Base-by-base conservation (phyloP, 495 filamentous ascomycete species). In the Aspergillus bridgeri region DNA sequence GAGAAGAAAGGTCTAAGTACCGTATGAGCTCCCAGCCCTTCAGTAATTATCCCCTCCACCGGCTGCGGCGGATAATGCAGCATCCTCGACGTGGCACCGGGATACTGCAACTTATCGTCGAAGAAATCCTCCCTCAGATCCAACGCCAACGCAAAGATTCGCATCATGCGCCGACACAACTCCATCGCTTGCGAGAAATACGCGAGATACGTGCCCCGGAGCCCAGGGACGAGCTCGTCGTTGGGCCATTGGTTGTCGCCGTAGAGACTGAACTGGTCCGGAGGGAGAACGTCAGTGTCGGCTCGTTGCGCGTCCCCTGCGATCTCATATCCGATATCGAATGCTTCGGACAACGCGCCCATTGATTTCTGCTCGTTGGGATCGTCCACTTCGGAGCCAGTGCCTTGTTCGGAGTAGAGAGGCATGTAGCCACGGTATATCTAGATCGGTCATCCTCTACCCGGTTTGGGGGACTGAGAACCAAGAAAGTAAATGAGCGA, bases 21-120 rank as follows among this genome's bases (percentile, higher is more conserved):
- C 17, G 75, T 76, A 58, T 82, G 78, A 17, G 77, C 73, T 15
- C 75, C 78, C 6, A 81, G 64, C 0, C 81, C 79, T 21, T 76
- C 71, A 3, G 68, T 69, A 17, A 68, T 60, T 29, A 74, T 71
- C 8, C 63, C 63, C 29, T 42, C 48, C 19, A 67, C 69, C 0
- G 69, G 61, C 42, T 74, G 69, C 1, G 72, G 63, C 18, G 75
- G 77, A 54, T 81, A 82, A 53, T 79, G 69, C 46, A 80, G 67
- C 46, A 82, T 65, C 7, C 76, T 60, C 3, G 67, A 72, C 23
- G 71, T 75, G 7, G 66, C 69, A 0, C 77, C 79, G 2, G 80
- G 80, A 20, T 73, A 69, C 21, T 59, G 70, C 6, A 73, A 67
- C 53, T 72, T 68, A 1, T 58, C 42, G 43, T 82, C 77, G 56